Conservation (phyloP, 257 asterid species). For the Lavandula angustifolia region DNA sequence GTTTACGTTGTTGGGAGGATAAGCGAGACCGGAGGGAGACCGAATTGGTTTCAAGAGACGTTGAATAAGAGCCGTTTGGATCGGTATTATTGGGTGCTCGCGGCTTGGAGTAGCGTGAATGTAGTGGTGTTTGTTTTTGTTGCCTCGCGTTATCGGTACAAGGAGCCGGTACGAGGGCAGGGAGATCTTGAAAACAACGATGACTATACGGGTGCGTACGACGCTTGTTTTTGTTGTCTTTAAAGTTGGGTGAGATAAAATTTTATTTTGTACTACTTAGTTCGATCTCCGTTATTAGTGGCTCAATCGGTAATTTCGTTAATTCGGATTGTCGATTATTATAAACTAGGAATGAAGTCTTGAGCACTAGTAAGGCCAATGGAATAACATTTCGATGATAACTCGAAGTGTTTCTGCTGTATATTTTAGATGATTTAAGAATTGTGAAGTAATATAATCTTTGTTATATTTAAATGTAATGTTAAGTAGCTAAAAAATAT, state of each 20-base stretch:
- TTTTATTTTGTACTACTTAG: too few species aligned
- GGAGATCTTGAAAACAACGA: neutral
- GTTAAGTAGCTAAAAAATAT: too few species aligned
- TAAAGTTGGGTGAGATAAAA: neutral
- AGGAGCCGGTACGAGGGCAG: conserved; percentile 29
- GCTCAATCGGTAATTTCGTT: too few species aligned
- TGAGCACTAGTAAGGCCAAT: too few species aligned
- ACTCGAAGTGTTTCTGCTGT: neutral
- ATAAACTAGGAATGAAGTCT: too few species aligned
- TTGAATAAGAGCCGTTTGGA: conserved; percentile 44
- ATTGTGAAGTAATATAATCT: too few species aligned
- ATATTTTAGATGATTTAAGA: too few species aligned
- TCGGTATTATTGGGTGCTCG: conserved; percentile 46
- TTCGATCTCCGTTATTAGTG: too few species aligned
- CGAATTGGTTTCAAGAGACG: conserved; percentile 45
- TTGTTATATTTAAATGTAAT: too few species aligned
- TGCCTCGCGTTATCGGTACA: conserved; percentile 32
- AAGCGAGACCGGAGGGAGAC: conserved; percentile 40
- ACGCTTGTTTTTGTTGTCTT: neutral
- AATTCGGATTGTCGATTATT: too few species aligned
- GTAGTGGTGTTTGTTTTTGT: conserved; percentile 35
- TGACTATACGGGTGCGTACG: too few species aligned
- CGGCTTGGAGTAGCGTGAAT: conserved; percentile 45
- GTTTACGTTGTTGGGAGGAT: conserved; percentile 43
- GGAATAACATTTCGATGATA: neutral